These are phyloP conservation scores for Didymella pinodella DNA, from an alignment of 2,329 filamentous ascomycete species.

Conservation along the genomic window DNA sequence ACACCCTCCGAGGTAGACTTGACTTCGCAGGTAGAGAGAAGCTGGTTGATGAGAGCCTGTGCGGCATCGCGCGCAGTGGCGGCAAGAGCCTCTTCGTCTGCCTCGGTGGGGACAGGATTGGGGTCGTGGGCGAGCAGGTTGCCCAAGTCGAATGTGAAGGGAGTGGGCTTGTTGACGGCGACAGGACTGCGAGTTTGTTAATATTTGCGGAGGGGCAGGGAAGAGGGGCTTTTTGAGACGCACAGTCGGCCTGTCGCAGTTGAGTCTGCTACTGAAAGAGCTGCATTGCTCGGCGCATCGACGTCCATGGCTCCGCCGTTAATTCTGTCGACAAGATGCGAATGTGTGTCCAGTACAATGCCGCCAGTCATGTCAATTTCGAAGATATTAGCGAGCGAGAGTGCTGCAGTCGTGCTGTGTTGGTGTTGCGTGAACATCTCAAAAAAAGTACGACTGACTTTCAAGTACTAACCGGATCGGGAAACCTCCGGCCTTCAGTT, in stretches of 20 bases:
- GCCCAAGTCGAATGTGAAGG: conserved; percentile 91
- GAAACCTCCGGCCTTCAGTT: conserved; percentile 34
- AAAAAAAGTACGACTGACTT: conserved; percentile 30
- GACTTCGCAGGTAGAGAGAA: conserved; percentile 86
- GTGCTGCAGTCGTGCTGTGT: conserved; percentile 12
- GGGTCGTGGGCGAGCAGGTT: conserved; percentile 86
- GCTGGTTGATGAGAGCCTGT: conserved; percentile 91
- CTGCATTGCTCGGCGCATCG: conserved; percentile 29
- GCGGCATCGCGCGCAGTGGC: conserved; percentile 85
- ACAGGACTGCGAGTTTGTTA: conserved; percentile 37
- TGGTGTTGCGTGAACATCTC: conserved; percentile 1
- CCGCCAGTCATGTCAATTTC: conserved; percentile 45
- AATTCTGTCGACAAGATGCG: conserved; percentile 42
- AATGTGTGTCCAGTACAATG: conserved; percentile 35
- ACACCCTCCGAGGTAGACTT: conserved; percentile 73
- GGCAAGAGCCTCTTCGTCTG: conserved; percentile 72
- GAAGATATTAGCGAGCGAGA: neutral
- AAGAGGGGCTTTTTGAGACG: conserved; percentile 18
- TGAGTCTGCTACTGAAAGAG: conserved; percentile 45
- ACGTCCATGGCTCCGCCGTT: conserved; percentile 47
- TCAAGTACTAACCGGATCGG: conserved; percentile 16
- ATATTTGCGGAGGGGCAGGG: conserved; percentile 10
- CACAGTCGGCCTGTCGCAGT: conserved; percentile 45
- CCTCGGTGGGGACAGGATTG: conserved; percentile 74
- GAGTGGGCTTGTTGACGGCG: conserved; percentile 74